These are phyloP conservation scores for Populus tremula DNA, from an alignment of 345 rosid species.

Conservation along the genomic window DNA sequence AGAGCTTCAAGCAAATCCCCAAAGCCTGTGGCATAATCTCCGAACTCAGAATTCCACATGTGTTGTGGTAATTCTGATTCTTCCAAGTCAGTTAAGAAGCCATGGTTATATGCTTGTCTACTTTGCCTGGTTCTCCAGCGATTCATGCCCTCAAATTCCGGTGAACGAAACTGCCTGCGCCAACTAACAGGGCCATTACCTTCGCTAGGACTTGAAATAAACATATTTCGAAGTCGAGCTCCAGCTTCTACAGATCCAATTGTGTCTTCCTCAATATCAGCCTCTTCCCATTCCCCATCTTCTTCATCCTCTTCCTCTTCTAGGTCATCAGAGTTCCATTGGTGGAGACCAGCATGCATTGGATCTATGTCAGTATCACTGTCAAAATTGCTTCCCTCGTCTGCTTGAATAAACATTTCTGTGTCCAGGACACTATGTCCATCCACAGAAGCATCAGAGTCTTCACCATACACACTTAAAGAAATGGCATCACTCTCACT, in stretches of 20 bases:
- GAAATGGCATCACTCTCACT: slow-evolving; percentile 70
- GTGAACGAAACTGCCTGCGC: slow-evolving; percentile 31
- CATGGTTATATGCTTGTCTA: slow-evolving; percentile 34
- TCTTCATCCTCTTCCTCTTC: slow-evolving; percentile 46
- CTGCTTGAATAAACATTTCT: slow-evolving; percentile 46
- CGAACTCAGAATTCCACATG: slow-evolving; percentile 34
- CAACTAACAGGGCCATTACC: slow-evolving; percentile 34
- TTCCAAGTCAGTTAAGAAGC: slow-evolving; percentile 38
- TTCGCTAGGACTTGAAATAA: slow-evolving; percentile 48
- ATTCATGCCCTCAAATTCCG: slow-evolving; percentile 36
- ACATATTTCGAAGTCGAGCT: slow-evolving; percentile 26
- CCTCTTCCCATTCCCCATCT: slow-evolving; percentile 63
- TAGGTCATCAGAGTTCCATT: slow-evolving; percentile 67
- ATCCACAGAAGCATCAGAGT: slow-evolving; percentile 78
- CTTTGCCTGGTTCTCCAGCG: slow-evolving; percentile 42
- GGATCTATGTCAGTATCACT: slow-evolving; percentile 93
- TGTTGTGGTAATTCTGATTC: slow-evolving; percentile 43
- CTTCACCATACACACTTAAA: slow-evolving; percentile 65
- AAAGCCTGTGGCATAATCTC: slow-evolving; percentile 58
- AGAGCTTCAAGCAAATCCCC: slow-evolving; percentile 74
- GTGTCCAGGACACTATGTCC: slow-evolving; percentile 50
- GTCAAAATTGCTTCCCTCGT: slow-evolving; percentile 48
- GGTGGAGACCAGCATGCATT: slow-evolving; percentile 74
- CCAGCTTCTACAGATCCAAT: slow-evolving; percentile 28
- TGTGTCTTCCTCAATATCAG: slow-evolving; percentile 43